Percentiles rank a stretch among this genome's conserved stretches.
Conservation (phyloP, 768 basidiomycete species). For the Serpula lacrymans region DNA sequence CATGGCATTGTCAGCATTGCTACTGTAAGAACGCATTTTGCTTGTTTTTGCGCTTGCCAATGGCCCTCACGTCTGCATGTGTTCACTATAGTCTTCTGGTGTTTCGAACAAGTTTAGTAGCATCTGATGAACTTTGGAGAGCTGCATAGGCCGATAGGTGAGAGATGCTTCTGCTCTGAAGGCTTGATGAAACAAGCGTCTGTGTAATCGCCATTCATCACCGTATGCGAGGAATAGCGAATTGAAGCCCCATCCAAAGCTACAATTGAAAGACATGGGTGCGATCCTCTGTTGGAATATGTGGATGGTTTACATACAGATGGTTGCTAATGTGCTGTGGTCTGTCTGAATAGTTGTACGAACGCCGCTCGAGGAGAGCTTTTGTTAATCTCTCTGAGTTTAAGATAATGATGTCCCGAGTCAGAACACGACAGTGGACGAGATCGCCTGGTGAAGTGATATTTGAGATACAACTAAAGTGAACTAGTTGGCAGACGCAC, state of each 20-base stretch:
- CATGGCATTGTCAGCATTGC: no score
- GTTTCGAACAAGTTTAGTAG: background rate
- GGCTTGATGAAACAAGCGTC: background rate
- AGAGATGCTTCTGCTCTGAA: background rate
- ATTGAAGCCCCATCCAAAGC: background rate
- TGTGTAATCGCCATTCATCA: background rate
- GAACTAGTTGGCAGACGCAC: constrained; percentile 3
- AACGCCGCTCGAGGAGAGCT: constrained; percentile 42
- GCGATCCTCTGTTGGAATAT: no score
- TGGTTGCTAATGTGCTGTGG: constrained; percentile 19
- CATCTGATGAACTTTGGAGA: background rate
- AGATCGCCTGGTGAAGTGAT: constrained; percentile 28
- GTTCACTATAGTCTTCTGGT: background rate
- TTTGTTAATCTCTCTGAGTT: constrained; percentile 36
- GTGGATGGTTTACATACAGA: no score
- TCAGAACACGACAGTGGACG: constrained; percentile 43
- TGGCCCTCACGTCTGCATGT: no score
- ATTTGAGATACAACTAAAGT: background rate
- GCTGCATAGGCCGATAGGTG: background rate
- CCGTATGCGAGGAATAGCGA: background rate
- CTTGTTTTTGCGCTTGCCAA: no score
- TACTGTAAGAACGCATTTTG: no score
- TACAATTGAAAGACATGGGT: no score
- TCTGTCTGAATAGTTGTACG: constrained; percentile 44
- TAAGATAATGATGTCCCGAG: constrained; percentile 38